Evolutionary conservation across 1,284 basidiomycete genomes (phyloP).

Genomic region (Fomitopsis schrenkii): DNA sequence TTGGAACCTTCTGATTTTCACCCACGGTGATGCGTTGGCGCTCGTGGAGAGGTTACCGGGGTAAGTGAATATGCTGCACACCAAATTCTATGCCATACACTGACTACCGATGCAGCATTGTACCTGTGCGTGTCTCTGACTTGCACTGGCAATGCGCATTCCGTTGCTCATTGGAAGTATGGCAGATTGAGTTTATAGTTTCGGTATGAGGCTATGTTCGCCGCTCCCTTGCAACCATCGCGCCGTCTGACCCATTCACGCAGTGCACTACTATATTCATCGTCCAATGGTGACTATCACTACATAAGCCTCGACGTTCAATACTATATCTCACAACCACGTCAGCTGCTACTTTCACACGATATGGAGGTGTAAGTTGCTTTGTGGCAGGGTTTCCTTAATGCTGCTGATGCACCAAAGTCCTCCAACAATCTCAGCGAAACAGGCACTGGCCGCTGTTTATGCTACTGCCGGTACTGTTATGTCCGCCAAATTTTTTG

Average conservation of each 20-base stretch:
- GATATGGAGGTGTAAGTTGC: background rate
- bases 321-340: no score
- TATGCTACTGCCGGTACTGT: no score
- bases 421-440: background rate
- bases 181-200: no score
- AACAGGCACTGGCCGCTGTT: background rate
- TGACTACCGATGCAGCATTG: background rate
- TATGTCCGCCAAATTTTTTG: no score
- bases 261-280: no score
- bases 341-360: no score
- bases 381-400: background rate
- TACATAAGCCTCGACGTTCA: no score
- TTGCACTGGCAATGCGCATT: background rate
- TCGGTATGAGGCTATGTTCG: no score
- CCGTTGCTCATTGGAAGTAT: no score
- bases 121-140: background rate
- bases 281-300: no score
- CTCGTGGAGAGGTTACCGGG: background rate
- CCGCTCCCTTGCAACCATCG: no score
- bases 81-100: background rate
- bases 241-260: no score
- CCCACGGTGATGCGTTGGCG: background rate
- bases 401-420: background rate
- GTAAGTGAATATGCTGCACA: background rate
- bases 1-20: background rate